Evolutionary conservation across 129 eudicot species (phyloP), one percentile per base, ranked within the genome.

Genomic region (Heracleum sosnowskyi): DNA sequence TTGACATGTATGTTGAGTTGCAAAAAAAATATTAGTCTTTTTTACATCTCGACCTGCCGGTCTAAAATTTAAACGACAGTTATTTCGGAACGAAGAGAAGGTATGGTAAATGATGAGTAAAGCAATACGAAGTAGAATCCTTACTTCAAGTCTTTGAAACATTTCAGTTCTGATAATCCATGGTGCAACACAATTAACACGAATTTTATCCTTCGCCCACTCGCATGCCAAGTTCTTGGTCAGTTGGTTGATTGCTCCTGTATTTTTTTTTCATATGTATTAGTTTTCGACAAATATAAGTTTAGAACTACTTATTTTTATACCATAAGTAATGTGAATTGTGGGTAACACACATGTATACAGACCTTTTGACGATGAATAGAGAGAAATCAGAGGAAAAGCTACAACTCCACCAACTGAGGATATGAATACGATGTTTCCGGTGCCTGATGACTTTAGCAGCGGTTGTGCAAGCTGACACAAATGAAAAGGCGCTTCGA

Each of bases 281-380:
- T 42, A 42, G 35, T 8, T 3, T 13, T 26, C 6, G 35, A 34
- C 12, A 63, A 11, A 4, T 4, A 0, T 0, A 2, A 44, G 47
- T 44, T 10, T 44, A 44, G 9, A 18, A 53, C 5, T 53, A 53
- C n/a, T 17, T 28, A 64, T 46, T 44, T 44, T 36, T 36, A 45
- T 7, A 41, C 45, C 45, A 8, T 8, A 41, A 41, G 40, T 41
- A 41, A 41, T 41, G 40, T 37, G 40, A 37, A 37, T 37, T 37
- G 40, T 37, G 40, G 40, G 40, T 4, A 37, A 41, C 45, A 41
- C 44, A 41, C 45, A n/a, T n/a, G 12, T 2, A 44, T 11, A 44
- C 47, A 44, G 15, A 44, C 47, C 12, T 10, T 83, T 86, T 17
- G 77, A 18, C 11, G 89, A 84, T 68, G 82, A 41, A 60, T 83